Base-by-base conservation (phyloP, 2,329 filamentous ascomycete species). In the Ceratocystis colombiana region DNA sequence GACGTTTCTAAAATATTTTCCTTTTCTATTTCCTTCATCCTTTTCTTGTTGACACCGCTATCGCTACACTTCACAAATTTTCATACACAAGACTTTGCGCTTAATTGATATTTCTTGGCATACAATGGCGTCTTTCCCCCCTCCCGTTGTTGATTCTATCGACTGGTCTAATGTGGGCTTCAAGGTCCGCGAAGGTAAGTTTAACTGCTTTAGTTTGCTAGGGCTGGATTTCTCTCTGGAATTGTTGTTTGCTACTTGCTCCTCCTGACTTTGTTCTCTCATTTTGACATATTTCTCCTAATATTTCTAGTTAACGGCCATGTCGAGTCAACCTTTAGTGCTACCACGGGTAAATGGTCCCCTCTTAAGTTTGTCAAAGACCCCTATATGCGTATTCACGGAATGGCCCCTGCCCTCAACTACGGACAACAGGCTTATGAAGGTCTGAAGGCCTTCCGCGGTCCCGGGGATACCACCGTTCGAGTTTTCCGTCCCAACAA, bases 361-460 rank as follows among this genome's bases (percentile, higher is more conserved):
- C 76, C 85, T 15, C 90, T 90, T 30, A 79, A 82, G 69, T 96
- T 96, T 77, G 85, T 96, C 68, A 77, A 84, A 68, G 89, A 93
- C 72, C 93, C 93, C 5, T 92, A 83, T 79, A 84, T 97, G 71
- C 86, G 87, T 70, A 86, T 97, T 73, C 93, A 97, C 77, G 94
- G 93, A 76, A 94, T 99, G 89, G 87, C 92, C 0, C 92, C 94
- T 0, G 93, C 86, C 55, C 84, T 97, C 70, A 99, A 99, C 82
- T 99, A 99, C 76, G 91, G 93, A 67, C 91, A 96, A 74, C 94
- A 97, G 79, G 93, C 90, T 72, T 99, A 96, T 80, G 94, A 99
- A 76, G 94, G 94, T n/a, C 85, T 97, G 75, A 97, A 97, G 77
- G 92, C 93, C 66, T 96, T 96, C 82, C 90, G 93, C 69, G 80